These are phyloP conservation scores for Euphorbia celastroides DNA, from an alignment of 441 rosid species.

Conservation along the genomic window DNA sequence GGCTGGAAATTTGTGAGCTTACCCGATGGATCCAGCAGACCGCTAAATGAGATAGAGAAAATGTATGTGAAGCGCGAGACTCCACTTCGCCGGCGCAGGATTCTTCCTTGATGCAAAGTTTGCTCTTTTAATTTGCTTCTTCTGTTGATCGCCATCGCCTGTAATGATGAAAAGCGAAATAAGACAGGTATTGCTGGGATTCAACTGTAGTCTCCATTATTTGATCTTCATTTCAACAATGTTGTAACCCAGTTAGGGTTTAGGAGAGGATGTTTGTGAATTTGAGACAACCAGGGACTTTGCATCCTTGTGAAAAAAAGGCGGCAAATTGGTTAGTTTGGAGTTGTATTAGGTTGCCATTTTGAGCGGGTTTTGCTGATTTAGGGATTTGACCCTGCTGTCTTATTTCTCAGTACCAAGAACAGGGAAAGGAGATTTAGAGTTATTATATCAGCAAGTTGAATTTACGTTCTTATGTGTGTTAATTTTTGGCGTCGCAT, in stretches of 20 bases:
- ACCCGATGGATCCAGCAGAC: slow-evolving; percentile 80
- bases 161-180: neutral
- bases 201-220: neutral
- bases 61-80: slow-evolving; percentile 79
- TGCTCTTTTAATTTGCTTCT: neutral
- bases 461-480: neutral
- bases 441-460: neutral
- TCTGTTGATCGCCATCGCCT: neutral
- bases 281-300: neutral
- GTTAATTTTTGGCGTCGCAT: neutral
- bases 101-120: slow-evolving; percentile 48
- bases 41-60: slow-evolving; percentile 69
- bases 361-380: neutral
- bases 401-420: neutral
- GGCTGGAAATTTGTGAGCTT: slow-evolving; percentile 91
- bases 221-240: neutral
- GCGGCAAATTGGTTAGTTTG: neutral
- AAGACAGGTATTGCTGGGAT: neutral
- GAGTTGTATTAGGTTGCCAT: neutral
- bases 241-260: neutral
- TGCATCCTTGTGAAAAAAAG: neutral
- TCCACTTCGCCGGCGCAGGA: slow-evolving; percentile 64
- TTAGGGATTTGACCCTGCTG: neutral
- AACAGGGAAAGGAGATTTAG: neutral
- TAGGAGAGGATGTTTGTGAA: neutral